Percentiles rank a stretch among this genome's conserved stretches.
These are phyloP conservation scores for Mycena rebaudengoi DNA, from an alignment of 768 basidiomycete species.

Conservation along the genomic window DNA sequence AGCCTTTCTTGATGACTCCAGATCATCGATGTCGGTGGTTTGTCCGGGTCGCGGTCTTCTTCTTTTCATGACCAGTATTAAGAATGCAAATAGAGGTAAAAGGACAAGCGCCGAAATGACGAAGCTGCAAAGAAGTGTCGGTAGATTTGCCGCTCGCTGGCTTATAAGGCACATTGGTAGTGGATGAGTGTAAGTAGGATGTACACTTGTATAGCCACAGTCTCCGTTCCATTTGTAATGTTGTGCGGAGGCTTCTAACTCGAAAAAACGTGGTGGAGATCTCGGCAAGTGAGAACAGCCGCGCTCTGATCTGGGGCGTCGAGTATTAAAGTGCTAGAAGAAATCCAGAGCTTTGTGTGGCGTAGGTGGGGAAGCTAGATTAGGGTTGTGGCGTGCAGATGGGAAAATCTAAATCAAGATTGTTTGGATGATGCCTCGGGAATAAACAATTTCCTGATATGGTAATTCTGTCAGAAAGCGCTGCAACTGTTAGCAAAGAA, in stretches of 20 bases:
- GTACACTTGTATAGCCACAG: constrained; percentile 11
- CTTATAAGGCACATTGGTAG: constrained; percentile 14
- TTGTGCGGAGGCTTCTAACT: neutral
- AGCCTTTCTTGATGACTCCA: neutral
- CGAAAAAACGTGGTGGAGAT: too few relatives aligned
- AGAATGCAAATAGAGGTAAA: constrained; percentile 12
- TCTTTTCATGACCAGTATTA: constrained; percentile 23
- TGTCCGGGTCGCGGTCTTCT: neutral
- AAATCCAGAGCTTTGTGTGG: too few relatives aligned
- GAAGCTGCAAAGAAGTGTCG: constrained; percentile 2
- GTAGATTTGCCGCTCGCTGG: neutral
- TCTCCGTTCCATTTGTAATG: constrained; percentile 11
- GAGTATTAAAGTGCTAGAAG: too few relatives aligned
- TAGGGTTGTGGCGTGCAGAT: too few relatives aligned
- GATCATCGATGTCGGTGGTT: constrained; percentile 2
- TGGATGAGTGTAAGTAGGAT: too few relatives aligned
- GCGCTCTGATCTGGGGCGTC: too few relatives aligned
- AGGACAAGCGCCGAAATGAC: constrained; percentile 8
- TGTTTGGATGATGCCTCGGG: neutral
- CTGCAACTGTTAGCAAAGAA: neutral
- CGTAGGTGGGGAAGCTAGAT: too few relatives aligned
- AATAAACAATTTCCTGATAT: neutral
- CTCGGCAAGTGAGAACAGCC: too few relatives aligned
- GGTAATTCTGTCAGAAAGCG: neutral
- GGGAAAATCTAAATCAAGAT: too few relatives aligned